Base-by-base conservation (phyloP, 495 filamentous ascomycete species). In the Lasiosphaeriaceae sp. region DNA sequence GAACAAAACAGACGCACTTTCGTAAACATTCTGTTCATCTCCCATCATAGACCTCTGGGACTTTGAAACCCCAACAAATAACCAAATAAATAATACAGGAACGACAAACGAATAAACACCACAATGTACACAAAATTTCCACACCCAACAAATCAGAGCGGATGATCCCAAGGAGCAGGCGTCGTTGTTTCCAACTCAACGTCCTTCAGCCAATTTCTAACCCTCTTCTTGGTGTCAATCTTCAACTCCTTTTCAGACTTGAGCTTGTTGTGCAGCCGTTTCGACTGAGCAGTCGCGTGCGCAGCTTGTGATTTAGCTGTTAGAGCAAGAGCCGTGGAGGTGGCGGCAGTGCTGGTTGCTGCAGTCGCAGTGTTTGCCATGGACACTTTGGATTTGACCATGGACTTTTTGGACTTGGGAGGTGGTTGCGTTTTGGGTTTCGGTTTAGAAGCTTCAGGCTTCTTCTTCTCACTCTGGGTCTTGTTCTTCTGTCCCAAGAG, bases 221-320 rank as follows among this genome's bases (percentile, higher is more conserved):
- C 58, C 58, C 63, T 45, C 46, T 47, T 54, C 55, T 61, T 63
- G 6, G 52, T 50, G 31, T 66, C 60, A 12, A 64, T 47, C 57
- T 52, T 56, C 46, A 68, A n/a, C 35, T 63, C 60, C 60, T 68
- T 68, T 11, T 66, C 65, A 9, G 35, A 34, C 35, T 47, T 66
- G 12, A 68, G 53, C 46, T 55, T 66, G 2, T 44, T 57, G 12
- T 63, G 31, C 24, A 68, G 47, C 53, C 54, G 59, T 34, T 61
- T 66, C 0, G 55, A 29, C 39, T 43, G 39, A 17, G 39, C 39
- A 43, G 3, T n/a, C 9, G 39, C 39, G 39, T 43, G 14, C 9
- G 39, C 39, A 4, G 3, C 4, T 31, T 43, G 39, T 17, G 39
- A 14, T 43, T n/a, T 43, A 1, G 39, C 39, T 12, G 39, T 43